Conservation (phyloP, 1,139 yeast genomes). For the Saccharomyces hybrid region DNA sequence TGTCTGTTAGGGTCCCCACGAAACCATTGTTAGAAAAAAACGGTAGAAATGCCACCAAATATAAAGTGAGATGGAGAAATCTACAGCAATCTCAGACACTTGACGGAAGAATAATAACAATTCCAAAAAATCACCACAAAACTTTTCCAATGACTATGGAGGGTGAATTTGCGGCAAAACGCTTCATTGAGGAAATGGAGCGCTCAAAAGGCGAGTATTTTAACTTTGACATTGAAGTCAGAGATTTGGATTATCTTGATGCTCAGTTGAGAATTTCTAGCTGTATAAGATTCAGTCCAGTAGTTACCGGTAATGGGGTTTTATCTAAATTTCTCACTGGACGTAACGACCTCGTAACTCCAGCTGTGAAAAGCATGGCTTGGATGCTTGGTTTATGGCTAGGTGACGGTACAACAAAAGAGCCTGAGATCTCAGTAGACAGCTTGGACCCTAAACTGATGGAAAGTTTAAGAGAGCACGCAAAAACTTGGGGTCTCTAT, state of each 20-base stretch:
- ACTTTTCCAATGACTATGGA: constrained; percentile 21
- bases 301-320: constrained; percentile 29
- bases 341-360: constrained; percentile 15
- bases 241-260: constrained; percentile 29
- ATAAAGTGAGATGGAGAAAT: constrained; percentile 16
- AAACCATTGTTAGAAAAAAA: constrained; percentile 19
- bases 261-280: constrained; percentile 28
- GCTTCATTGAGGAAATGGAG: constrained; percentile 12
- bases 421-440: constrained; percentile 29
- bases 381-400: constrained; percentile 32
- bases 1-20: constrained; percentile 30
- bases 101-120: constrained; percentile 18
- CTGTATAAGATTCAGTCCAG: constrained; percentile 33
- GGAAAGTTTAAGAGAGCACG: constrained; percentile 20
- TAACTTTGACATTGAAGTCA: constrained; percentile 35
- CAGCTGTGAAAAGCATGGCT: constrained; percentile 27
- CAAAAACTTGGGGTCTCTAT: constrained; percentile 22
- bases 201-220: constrained; percentile 17
- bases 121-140: constrained; percentile 23
- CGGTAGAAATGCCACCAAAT: constrained; percentile 10
- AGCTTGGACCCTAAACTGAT: constrained; percentile 18
- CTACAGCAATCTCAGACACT: constrained; percentile 15
- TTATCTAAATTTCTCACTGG: constrained; percentile 22
- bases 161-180: constrained; percentile 15
- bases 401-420: constrained; percentile 25